Evolutionary conservation across 805 yeast species (phyloP).

Genomic region (Saccharomyces kudriavzevii): DNA sequence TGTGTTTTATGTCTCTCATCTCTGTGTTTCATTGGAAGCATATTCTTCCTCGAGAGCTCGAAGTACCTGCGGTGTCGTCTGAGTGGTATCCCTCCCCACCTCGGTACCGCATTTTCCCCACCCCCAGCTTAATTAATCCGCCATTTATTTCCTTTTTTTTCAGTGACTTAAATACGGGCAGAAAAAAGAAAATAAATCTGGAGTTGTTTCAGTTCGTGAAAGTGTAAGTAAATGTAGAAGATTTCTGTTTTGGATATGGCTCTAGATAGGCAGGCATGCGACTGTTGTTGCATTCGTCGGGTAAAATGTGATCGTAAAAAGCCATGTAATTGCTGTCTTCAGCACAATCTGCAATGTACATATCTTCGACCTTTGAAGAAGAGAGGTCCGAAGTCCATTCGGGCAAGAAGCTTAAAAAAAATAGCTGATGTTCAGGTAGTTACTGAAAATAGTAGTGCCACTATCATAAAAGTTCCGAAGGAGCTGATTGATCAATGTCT

Average conservation of each 20-base stretch:
- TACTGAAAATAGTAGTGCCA: background rate
- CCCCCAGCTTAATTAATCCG: background rate
- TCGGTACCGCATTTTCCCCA: background rate
- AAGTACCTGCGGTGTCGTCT: background rate
- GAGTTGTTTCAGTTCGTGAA: background rate
- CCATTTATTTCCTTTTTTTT: too few relatives aligned
- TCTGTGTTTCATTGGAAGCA: background rate
- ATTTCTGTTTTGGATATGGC: background rate
- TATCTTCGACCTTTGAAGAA: background rate
- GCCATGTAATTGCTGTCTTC: background rate
- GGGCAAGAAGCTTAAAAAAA: background rate
- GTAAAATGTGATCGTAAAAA: background rate
- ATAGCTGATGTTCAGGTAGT: background rate
- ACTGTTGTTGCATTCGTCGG: background rate
- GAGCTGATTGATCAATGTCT: background rate
- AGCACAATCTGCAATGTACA: background rate
- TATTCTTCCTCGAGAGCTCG: background rate
- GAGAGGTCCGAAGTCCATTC: background rate
- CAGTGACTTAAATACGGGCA: background rate
- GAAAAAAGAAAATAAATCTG: background rate
- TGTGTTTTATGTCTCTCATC: background rate
- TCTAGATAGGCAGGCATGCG: background rate
- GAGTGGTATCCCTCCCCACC: background rate
- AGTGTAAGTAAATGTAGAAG: too few relatives aligned
- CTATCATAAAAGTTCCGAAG: background rate